Percentiles rank a stretch among this genome's conserved stretches.
Evolutionary conservation across 352 stramenopile species (phyloP).

Genomic region (Pythium coloratum): DNA sequence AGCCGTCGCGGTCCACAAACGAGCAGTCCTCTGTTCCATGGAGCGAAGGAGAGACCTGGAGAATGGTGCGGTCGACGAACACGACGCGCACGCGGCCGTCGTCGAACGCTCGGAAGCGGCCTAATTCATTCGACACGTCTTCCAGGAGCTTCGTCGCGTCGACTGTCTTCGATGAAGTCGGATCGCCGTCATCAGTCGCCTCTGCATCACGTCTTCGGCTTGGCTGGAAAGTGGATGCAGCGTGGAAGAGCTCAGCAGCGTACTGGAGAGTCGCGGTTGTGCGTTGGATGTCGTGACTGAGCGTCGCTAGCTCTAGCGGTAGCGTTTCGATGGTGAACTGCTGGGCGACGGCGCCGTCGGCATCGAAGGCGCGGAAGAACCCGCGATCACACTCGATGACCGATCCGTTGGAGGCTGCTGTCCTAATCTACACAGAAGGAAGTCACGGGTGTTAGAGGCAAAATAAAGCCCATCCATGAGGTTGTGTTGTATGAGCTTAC

Average conservation of each 20-base stretch:
- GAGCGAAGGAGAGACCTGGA: conserved; percentile 40
- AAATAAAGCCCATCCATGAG: too few species aligned
- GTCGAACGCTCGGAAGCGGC: conserved; percentile 65
- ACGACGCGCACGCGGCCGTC: conserved; percentile 62
- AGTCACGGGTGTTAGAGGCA: not conserved
- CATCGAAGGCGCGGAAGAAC: conserved; percentile 54
- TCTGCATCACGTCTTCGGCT: not conserved
- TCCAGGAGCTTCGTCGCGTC: conserved; percentile 3
- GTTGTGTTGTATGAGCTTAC: not conserved
- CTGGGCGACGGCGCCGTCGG: conserved; percentile 32
- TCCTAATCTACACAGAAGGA: not conserved
- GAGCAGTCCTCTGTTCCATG: conserved; percentile 34
- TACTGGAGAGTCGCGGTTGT: conserved; percentile 10
- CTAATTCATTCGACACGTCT: conserved; percentile 42
- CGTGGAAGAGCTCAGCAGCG: conserved; percentile 14
- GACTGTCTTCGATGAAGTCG: not conserved
- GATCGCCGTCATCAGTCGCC: not conserved
- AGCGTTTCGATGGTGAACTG: conserved; percentile 70
- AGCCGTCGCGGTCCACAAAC: conserved; percentile 59
- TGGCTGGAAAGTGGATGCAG: not conserved
- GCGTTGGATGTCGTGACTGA: conserved; percentile 13
- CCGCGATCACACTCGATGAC: conserved; percentile 34
- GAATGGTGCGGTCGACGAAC: conserved; percentile 74
- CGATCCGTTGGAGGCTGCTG: not conserved
- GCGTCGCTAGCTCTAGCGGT: conserved; percentile 27